Base-by-base conservation (phyloP, 345 rosid genomes). In the Limnanthes douglasii region DNA sequence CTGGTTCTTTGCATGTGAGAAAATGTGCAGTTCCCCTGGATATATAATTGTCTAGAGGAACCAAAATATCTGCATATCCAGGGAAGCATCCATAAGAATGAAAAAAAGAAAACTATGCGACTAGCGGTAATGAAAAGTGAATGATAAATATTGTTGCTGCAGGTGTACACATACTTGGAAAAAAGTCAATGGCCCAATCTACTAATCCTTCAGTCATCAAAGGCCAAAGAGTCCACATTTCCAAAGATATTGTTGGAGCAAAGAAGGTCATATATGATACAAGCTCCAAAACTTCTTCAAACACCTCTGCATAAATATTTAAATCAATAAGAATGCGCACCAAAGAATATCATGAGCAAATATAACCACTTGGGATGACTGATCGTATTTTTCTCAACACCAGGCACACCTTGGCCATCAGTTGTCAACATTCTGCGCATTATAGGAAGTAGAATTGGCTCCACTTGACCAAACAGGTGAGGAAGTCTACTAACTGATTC, bases 151-250 rank as follows among this genome's bases (percentile, higher is more conserved):
- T n/a, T n/a, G n/a, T n/a, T n/a, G n/a, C n/a, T 19, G 40, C 12
- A 27, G 27, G 39, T 45, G 33, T 39, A 58, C 30, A 27, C 50
- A 46, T 59, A 59, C 99, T 92, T 36, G 94, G 66, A 66, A 92
- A 92, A 75, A 70, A 92, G 56, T 92, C 99, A 25, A 92, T 78
- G 21, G 94, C 99, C 99, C 99, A 92, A 46, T 85, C 96, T 25
- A 70, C 76, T 53, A 92, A 54, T 36, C 96, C 96, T 38, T 81
- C 94, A 59, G 73, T 66, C 93, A 92, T 73, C 64, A 92, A 60
- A 17, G 96, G 94, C 99, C 99, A 92, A 24, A 92, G 93, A 57
- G 73, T 78, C 99, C 99, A 92, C 93, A 92, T 81, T 18, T 73
- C 93, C 59, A 73, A 34, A 21, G 99, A 80, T 65, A 92, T 85